Base-by-base conservation (phyloP, 1,284 basidiomycete genomes). In the Ceratorhiza oryzae-sativae region DNA sequence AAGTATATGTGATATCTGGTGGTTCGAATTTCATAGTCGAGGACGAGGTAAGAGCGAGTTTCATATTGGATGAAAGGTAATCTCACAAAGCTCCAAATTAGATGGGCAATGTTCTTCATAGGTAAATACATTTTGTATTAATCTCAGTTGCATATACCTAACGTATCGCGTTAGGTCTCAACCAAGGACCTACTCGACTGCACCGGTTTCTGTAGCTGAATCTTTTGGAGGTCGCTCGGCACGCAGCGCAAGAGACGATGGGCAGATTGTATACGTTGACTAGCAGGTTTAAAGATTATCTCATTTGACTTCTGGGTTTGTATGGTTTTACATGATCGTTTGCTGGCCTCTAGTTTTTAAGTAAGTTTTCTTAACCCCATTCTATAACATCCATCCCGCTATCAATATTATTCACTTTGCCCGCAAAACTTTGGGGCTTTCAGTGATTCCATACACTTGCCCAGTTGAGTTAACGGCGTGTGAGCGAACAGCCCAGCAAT, bases 11-110 rank as follows among this genome's bases (percentile, higher is more conserved):
- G 5, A 71, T 71, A 32, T 71, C 67, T 15, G 67, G 67, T 3
- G 67, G 67, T 59, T 71, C 67, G 12, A 71, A 71, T 30, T 71
- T 71, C 45, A 60, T 71, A 59, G 67, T 71, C 20, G 67, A 71
- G 67, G 67, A 71, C 45, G 67, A 71, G 67, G 67, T 59, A 34
- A 46, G 67, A 45, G 18, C 34, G 1, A 18, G 6, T 41, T 15
- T 39, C 10, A 20, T 10, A n/a, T 5, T 9, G 23, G 25, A 1
- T 4, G 12, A 58, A n/a, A 3, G 3, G 32, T 39, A 3, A 41
- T 23, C 55, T 58, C 32, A 58, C 34, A 13, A 23, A 3, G 1
- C 41, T 20, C 15, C 23, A n/a, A 45, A 10, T 20, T 65, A 71
- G 67, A 59, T 71, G 67, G 67, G 67, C 13, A 71, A 71, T 49